Conservation (phyloP, 306 rosid genomes). For the Fragaria ananassa region DNA sequence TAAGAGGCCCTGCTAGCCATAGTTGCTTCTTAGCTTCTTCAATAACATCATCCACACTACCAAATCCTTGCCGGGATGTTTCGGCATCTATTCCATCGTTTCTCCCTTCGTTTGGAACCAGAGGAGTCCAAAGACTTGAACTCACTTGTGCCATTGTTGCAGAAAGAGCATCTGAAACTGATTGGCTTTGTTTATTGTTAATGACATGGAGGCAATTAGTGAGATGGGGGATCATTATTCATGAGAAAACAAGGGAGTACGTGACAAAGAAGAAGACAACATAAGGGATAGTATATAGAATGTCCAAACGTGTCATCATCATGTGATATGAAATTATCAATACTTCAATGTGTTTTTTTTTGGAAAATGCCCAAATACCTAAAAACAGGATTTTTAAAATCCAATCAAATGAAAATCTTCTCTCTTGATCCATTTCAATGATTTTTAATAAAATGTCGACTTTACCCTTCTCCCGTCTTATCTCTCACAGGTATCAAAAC, state of each 20-base stretch:
- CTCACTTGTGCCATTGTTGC: slow-evolving; percentile 13
- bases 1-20: slow-evolving; percentile 54
- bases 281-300: not conserved
- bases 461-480: no score
- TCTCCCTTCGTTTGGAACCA: not conserved
- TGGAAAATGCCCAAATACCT: no score
- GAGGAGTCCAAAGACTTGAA: not conserved
- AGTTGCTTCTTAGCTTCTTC: slow-evolving; percentile 46
- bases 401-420: no score
- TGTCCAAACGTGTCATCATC: not conserved
- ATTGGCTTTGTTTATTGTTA: not conserved
- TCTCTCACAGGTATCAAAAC: no score
- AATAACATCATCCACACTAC: not conserved
- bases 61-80: not conserved
- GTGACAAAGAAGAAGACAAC: not conserved
- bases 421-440: no score
- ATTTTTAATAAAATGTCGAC: no score
- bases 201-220: not conserved
- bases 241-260: not conserved
- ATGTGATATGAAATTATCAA: not conserved
- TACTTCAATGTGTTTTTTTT: not conserved
- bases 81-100: not conserved
- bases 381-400: no score
- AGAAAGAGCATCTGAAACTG: not conserved
- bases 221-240: not conserved